Percentiles rank a stretch among this genome's conserved stretches.
phyloP scores from a whole-genome alignment of 345 rosid genomes.

The Stellera chamaejasme region DNA sequence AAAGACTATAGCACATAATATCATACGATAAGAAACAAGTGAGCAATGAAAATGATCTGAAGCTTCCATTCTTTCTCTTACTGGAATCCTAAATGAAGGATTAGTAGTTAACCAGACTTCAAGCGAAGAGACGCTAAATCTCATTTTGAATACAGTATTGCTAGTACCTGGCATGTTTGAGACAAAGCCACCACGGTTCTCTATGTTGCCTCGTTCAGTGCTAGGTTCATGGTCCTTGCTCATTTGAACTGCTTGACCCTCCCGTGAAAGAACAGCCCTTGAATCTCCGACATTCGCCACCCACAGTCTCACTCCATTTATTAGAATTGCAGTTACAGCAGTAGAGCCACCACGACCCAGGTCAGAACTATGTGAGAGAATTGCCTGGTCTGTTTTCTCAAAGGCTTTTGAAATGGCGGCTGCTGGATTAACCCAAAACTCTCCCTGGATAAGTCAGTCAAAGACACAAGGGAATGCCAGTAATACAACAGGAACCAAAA shows the following conservation, averaged over 20 bases:
- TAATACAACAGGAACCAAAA: constrained; percentile 9
- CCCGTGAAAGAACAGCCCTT: constrained; percentile 52
- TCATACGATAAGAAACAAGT: no score
- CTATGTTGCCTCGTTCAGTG: constrained; percentile 55
- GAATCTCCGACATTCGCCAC: constrained; percentile 72
- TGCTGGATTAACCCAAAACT: constrained; percentile 52
- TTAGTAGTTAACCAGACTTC: no score
- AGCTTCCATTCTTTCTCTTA: no score
- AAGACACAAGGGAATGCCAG: constrained; percentile 12
- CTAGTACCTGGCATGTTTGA: constrained; percentile 63
- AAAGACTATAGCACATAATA: no score
- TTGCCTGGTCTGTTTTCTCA: constrained; percentile 58
- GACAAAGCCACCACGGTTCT: constrained; percentile 67
- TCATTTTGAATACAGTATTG: background rate
- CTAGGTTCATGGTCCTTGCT: constrained; percentile 66
- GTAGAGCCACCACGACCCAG: constrained; percentile 78
- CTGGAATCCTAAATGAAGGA: no score
- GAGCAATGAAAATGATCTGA: no score
- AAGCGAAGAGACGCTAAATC: no score
- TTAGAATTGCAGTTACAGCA: constrained; percentile 66
- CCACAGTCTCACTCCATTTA: constrained; percentile 43
- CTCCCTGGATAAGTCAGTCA: constrained; percentile 31
- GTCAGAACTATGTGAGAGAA: constrained; percentile 44
- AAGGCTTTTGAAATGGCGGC: constrained; percentile 59
- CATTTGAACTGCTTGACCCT: constrained; percentile 46